Evolutionary conservation across 2,329 filamentous ascomycete species (phyloP), one percentile per base, ranked within the genome.

Genomic region (Aspergillus ruber): DNA sequence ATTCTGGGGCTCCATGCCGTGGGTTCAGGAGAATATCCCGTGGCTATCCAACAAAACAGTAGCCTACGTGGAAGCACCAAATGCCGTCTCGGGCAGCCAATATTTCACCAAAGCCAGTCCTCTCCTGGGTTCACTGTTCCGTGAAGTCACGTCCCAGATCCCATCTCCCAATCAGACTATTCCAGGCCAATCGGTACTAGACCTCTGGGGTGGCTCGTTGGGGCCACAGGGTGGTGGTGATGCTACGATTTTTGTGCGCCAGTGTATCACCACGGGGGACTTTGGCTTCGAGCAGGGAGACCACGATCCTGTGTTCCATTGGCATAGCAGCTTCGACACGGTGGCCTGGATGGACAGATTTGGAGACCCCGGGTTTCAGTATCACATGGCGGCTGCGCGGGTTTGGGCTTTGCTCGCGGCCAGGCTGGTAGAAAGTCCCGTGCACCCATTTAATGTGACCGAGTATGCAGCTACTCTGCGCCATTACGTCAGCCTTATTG

Each of bases 281-380:
- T 72, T 85, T 47, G 74, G 77, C 41, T 84, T 84, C 60, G 65
- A 65, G 18, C 59, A 52, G 7, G 64, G 63, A 33, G 45, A 53
- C 0, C 57, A 62, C 2, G 70, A 73, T 38, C 60, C 64, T 55
- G 64, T 72, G 38, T 84, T 85, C 57, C 83, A 85, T 65, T 90
- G 89, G 57, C 85, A 90, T 44, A 59, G 77, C 54, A 88, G 88
- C 65, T 90, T 87, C 60, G 86, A 90, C 60, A 83, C 76, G 8
- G 88, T 84, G 59, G 70, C 82, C 56, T 90, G 86, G 85, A 89
- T 89, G 84, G 74, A 81, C 5, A 82, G 69, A 1, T 86, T 80
- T 54, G 85, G 85, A 3, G 86, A 90, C 54, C 69, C 70, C 1
- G 68, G 63, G 7, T 80, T 75, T 59, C 56, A 73, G 10, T 78